A percentile compares a stretch with the other conserved stretches of the same genome.
Evolutionary conservation across 148 eudicot genomes (phyloP).

Genomic region (Diospyros lotus): DNA sequence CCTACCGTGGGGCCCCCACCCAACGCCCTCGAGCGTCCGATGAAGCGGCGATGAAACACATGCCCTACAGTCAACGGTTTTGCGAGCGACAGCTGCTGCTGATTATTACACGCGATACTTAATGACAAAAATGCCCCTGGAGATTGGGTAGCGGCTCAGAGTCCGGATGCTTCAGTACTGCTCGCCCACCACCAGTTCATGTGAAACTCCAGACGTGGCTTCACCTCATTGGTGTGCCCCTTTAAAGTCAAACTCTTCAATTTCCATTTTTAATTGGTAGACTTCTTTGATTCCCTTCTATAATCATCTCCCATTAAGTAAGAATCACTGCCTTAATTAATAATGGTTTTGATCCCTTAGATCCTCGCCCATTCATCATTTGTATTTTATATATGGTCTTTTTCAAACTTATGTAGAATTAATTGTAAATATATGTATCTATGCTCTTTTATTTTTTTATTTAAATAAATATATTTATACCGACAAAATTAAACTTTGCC

Average conservation of each 20-base stretch:
- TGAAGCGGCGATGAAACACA: background rate
- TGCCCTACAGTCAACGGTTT: background rate
- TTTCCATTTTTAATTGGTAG: background rate
- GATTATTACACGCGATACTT: background rate
- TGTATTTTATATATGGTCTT: background rate
- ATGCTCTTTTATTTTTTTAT: too few species aligned
- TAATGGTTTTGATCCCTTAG: too few species aligned
- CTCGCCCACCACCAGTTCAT: background rate
- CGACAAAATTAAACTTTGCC: too few species aligned
- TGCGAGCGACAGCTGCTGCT: background rate
- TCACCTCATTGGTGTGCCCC: background rate
- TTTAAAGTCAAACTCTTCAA: background rate
- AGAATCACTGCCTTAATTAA: background rate
- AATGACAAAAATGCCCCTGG: slow-evolving; percentile 9
- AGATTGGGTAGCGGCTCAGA: background rate
- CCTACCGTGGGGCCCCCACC: background rate
- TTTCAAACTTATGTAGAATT: background rate
- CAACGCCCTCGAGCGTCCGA: background rate
- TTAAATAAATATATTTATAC: too few species aligned
- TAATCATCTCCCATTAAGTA: background rate
- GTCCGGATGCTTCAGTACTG: background rate
- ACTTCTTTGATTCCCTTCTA: background rate
- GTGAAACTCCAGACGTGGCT: background rate
- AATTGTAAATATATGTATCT: too few species aligned
- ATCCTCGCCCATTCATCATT: too few species aligned